These are phyloP conservation scores for Perkinsus marinus DNA, from an alignment of 169 alveolate species.

Conservation along the genomic window DNA sequence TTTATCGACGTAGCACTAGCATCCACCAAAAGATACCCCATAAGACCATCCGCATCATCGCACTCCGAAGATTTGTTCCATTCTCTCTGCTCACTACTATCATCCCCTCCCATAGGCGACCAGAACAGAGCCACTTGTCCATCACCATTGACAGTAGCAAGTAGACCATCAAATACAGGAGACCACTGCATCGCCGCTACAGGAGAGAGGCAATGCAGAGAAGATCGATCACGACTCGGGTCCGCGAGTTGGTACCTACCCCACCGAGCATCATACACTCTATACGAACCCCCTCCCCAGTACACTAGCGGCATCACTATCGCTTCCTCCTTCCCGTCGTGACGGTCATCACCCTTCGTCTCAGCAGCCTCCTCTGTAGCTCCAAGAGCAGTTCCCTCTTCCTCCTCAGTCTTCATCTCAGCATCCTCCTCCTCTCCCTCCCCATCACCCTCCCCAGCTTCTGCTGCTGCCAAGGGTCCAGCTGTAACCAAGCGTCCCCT, in stretches of 20 bases:
- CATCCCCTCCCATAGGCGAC: neutral
- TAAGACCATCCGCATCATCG: neutral
- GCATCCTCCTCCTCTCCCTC: neutral
- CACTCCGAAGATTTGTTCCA: neutral
- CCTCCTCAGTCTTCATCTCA: neutral
- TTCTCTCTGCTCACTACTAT: neutral
- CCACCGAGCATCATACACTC: no score
- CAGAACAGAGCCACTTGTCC: neutral
- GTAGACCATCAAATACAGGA: neutral
- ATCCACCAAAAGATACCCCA: neutral
- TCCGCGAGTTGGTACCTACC: neutral
- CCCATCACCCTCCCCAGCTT: neutral
- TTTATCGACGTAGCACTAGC: neutral
- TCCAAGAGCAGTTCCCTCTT: no score
- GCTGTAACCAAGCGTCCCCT: neutral
- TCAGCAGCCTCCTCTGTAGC: no score
- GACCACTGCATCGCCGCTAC: neutral
- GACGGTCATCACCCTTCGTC: no score
- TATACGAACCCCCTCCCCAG: neutral
- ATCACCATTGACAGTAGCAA: neutral
- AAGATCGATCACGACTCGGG: neutral
- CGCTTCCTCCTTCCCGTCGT: no score
- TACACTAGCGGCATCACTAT: neutral
- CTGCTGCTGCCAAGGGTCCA: neutral
- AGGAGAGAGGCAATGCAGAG: neutral